These are phyloP conservation scores for Lepiota brunneoincarnata DNA, from an alignment of 768 basidiomycete genomes.

Conservation along the genomic window DNA sequence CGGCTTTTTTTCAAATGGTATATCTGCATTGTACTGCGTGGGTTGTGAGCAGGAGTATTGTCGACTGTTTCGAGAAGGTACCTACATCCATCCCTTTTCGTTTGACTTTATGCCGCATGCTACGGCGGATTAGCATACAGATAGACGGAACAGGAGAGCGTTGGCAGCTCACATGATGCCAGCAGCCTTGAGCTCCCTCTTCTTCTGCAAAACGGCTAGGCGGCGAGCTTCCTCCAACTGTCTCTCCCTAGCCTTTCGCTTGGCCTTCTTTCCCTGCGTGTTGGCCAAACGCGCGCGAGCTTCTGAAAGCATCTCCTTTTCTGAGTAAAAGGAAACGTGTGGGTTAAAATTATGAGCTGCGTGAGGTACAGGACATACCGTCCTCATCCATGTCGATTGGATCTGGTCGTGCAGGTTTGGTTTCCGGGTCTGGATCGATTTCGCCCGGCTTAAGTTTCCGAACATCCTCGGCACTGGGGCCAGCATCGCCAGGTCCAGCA, in stretches of 20 bases:
- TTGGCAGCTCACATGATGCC: conserved; percentile 79
- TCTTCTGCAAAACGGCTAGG: conserved; percentile 94
- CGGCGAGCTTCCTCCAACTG: conserved; percentile 95
- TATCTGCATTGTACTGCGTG: conserved; percentile 90
- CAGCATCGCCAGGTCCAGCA: conserved; percentile 77
- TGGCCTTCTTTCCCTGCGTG: conserved; percentile 99
- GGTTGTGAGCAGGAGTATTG: conserved; percentile 9
- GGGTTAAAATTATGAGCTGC: not conserved
- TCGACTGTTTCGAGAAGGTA: conserved; percentile 13
- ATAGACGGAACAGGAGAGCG: not conserved
- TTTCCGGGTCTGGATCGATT: conserved; percentile 98
- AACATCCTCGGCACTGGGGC: conserved; percentile 91
- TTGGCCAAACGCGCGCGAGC: conserved; percentile 97
- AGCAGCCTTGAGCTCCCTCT: conserved; percentile 94
- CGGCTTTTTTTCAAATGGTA: conserved; percentile 97
- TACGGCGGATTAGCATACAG: conserved; percentile 23
- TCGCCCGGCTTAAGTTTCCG: conserved; percentile 89
- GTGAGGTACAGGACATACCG: conserved; percentile 44
- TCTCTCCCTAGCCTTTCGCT: conserved; percentile 96
- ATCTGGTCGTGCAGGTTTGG: conserved; percentile 96
- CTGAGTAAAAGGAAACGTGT: conserved; percentile 34
- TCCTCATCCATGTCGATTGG: conserved; percentile 99
- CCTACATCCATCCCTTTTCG: conserved; percentile 96
- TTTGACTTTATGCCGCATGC: conserved; percentile 92
- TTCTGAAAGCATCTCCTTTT: conserved; percentile 99